A percentile compares a stretch with the other conserved stretches of the same genome.
Evolutionary conservation across 495 filamentous ascomycete species (phyloP).

Genomic region (Penicillium tannophilum): DNA sequence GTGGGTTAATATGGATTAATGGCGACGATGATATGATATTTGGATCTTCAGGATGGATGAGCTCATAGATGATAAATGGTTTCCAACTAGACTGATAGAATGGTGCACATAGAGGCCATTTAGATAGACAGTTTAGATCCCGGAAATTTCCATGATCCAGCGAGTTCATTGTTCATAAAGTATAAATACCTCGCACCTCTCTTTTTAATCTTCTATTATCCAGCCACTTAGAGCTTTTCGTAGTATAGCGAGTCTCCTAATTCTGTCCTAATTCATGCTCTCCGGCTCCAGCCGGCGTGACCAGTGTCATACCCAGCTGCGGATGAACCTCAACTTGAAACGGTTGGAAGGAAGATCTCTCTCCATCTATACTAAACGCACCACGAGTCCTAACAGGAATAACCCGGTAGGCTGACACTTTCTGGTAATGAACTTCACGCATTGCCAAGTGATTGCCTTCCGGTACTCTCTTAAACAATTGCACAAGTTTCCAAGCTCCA

Average conservation of each 20-base stretch:
- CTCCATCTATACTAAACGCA: constrained; percentile 90
- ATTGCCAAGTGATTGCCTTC: constrained; percentile 65
- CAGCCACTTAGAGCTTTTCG: too few relatives aligned
- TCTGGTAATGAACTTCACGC: constrained; percentile 61
- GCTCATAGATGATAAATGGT: not conserved
- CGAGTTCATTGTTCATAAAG: not conserved
- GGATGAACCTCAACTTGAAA: constrained; percentile 87
- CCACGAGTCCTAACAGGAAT: constrained; percentile 41
- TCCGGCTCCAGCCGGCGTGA: too few relatives aligned
- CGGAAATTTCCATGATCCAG: not conserved
- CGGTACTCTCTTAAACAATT: constrained; percentile 68
- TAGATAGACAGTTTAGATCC: not conserved
- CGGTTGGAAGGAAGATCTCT: constrained; percentile 74
- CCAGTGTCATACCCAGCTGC: constrained; percentile 56
- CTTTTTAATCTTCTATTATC: not conserved
- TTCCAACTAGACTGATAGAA: not conserved
- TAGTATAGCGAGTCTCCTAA: too few relatives aligned
- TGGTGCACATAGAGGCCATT: not conserved
- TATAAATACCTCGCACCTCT: not conserved
- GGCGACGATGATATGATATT: not conserved
- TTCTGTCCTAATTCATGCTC: too few relatives aligned
- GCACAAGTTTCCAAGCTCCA: too few relatives aligned
- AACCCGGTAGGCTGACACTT: constrained; percentile 63
- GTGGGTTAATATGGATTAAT: not conserved
- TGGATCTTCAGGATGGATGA: not conserved